Base-by-base conservation (phyloP, 1,139 yeast genomes). In the Geotrichum restrictum region DNA sequence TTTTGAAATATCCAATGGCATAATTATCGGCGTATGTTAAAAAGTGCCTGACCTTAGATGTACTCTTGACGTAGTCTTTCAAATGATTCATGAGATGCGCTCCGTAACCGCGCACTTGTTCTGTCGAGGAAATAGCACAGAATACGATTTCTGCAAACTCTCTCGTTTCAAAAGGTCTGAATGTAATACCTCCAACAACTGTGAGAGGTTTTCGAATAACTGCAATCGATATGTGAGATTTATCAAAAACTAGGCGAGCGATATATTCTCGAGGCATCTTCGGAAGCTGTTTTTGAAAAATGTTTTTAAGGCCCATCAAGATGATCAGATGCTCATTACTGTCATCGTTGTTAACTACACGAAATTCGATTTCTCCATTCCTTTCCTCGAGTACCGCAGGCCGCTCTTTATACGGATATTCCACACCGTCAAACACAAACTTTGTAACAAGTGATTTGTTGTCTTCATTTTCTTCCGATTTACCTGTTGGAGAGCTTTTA, bases 241-340 rank as follows among this genome's bases (percentile, higher is more conserved):
- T 74, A 68, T 94, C 99, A 66, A 89, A 93, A 2, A 93, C 98
- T 60, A 93, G 77, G 59, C 98, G 74, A 2, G 97, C 89, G 64
- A 93, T 93, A 70, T 94, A 93, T 65, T 94, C 98, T 57, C 94
- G 80, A 33, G 99, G 99, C 99, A 93, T 93, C 69, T 93, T 93
- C 2, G 99, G 99, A 59, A 93, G 77, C 69, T 93, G 99, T 64
- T 91, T 91, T 69, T 93, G 98, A 69, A 94, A 93, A 63, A 93
- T 93, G 69, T 93, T 93, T 70, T 94, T 93, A 56, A 93, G 72
- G 0, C 99, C 99, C 0, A 98, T 93, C 60, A 93, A 74, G 44
- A 94, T 93, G 76, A 94, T 88, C 74, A 93, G 74, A 67, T 81
- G 88, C 63, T 94, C 98, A 59, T 79, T 78, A 2, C 91, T 78